Evolutionary conservation across 768 basidiomycete species (phyloP), one percentile per base, ranked within the genome.

Genomic region (Calocera viscosa): DNA sequence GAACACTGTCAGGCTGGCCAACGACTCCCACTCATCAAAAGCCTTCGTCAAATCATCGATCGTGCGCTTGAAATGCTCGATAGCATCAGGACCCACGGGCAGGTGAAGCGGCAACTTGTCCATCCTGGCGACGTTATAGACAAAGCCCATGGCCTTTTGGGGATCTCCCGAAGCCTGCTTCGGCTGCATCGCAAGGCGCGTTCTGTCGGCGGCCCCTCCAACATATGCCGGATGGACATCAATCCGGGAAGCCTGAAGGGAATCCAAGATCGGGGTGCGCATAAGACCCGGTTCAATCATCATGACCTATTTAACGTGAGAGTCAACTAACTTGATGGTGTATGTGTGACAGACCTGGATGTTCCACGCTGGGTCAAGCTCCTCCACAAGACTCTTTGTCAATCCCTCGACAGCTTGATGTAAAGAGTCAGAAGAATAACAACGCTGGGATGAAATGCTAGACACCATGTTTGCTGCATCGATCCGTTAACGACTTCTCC

Each of bases 301-400:
- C 53, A 32, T 60, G 11, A 32, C 30, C 53, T 60, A 26, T 24
- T 3, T 19, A 47, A 17, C 19, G 19, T 19, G 8, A 19, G 16
- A 8, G 43, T 19, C 24, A 47, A 24, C 5, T 5, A 5, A 14
- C 8, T 24, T 5, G 43, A 8, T 17, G 8, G 16, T 17, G 43
- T 19, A 47, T 7, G 19, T 5, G 19, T 19, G 43, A 47, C 43
- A 24, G 16, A 60, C 53, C 53, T 60, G 53, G 26, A 60, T 60
- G 53, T 60, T 60, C 53, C 53, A 60, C 14, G 14, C 53, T 60
- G 53, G 53, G 2, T 60, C 30, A 22, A 60, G 53, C 30, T 60
- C 53, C 10, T 32, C 5, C 53, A 60, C 14, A 2, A 60, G 24
- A 2, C 14, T 16, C 53, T 10, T 26, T 10, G 53, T 60, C 26